phyloP scores from a whole-genome alignment of 2,329 filamentous ascomycete species.

The Stenocarpella maydis region DNA sequence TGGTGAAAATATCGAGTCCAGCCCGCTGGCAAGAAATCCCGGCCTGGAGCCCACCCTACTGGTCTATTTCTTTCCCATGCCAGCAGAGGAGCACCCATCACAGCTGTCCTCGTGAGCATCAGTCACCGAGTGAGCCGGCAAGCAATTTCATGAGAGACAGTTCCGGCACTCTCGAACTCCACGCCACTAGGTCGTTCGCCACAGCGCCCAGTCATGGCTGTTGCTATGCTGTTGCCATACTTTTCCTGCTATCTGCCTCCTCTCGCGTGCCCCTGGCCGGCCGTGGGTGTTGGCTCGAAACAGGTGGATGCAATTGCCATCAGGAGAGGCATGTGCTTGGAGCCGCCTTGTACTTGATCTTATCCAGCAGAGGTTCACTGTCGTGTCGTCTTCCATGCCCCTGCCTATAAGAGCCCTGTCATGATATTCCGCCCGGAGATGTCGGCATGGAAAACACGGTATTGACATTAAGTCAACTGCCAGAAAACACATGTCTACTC shows the following conservation, averaged over 20 bases:
- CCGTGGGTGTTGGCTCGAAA: neutral
- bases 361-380: neutral
- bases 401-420: neutral
- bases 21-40: neutral
- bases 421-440: neutral
- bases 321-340: neutral
- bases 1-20: conserved; percentile 11
- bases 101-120: neutral
- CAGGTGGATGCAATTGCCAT: neutral
- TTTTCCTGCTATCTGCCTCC: neutral
- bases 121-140: conserved; percentile 1
- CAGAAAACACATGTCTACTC: neutral
- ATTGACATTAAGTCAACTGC: neutral
- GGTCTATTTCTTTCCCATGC: neutral
- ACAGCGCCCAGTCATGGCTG: neutral
- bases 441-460: neutral
- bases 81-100: neutral
- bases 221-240: neutral
- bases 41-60: neutral
- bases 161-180: neutral
- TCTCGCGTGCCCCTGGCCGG: neutral
- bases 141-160: neutral
- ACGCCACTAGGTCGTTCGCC: neutral
- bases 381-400: neutral
- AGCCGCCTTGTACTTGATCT: neutral